Percentiles rank a stretch among this genome's conserved stretches.
phyloP scores from a whole-genome alignment of 2,329 filamentous ascomycete species.

The Cadophora gregata region DNA sequence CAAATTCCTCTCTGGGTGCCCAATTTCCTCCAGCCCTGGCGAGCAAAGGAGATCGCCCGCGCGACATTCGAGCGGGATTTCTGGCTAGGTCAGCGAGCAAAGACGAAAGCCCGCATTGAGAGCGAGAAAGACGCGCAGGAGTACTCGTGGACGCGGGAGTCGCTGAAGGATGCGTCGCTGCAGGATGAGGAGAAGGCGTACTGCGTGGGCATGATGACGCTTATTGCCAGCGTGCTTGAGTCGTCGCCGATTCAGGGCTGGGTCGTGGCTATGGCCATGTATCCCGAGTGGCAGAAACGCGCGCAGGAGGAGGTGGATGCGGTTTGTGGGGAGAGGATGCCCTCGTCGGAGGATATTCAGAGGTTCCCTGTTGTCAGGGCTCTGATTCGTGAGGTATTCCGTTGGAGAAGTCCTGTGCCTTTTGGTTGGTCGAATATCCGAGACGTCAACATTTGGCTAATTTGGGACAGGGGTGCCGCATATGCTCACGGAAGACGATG shows the following conservation, averaged over 20 bases:
- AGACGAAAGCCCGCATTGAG: conserved; percentile 2
- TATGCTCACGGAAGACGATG: conserved; percentile 57
- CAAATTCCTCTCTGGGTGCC: conserved; percentile 27
- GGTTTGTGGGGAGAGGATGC: conserved; percentile 55
- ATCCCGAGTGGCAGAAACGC: conserved; percentile 28
- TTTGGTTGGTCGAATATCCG: conserved; percentile 15
- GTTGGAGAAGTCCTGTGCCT: conserved; percentile 48
- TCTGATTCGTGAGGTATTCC: conserved; percentile 52
- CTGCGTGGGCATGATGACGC: conserved; percentile 38
- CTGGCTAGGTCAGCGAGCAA: conserved; percentile 25
- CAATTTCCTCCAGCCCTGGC: conserved; percentile 27
- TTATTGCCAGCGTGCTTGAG: conserved; percentile 47
- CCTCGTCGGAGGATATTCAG: conserved; percentile 52
- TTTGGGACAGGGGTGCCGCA: conserved; percentile 58
- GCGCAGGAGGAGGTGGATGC: conserved; percentile 52
- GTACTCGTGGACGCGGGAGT: conserved; percentile 20
- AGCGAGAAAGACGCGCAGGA: background rate
- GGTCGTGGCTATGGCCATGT: conserved; percentile 34
- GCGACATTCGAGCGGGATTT: conserved; percentile 23
- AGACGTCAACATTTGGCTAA: conserved; percentile 49
- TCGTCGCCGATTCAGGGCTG: conserved; percentile 41
- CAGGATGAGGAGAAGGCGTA: conserved; percentile 40
- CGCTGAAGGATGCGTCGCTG: conserved; percentile 6
- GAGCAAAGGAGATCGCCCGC: conserved; percentile 19
- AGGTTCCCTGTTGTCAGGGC: conserved; percentile 51